phyloP scores from a whole-genome alignment of 495 filamentous ascomycete species.

The Friedmanniomyces simplex region DNA sequence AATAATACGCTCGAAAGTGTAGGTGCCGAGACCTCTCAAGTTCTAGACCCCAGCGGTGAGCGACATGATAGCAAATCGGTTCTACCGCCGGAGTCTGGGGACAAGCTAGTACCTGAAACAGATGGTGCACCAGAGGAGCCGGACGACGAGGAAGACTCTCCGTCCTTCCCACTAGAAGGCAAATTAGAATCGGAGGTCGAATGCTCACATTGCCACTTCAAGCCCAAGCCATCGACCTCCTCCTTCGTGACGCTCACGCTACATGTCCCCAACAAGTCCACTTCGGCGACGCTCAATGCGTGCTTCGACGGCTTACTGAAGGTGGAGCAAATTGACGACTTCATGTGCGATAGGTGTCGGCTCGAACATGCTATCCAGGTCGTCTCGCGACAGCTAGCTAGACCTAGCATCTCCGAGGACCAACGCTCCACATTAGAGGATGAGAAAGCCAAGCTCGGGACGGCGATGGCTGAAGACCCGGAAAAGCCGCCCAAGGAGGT shows the following conservation, averaged over 20 bases:
- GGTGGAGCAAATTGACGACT: slow-evolving; percentile 92
- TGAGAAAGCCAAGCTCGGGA: slow-evolving; percentile 46
- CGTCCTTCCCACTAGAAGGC: slow-evolving; percentile 80
- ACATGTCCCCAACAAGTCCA: slow-evolving; percentile 67
- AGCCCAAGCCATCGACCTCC: slow-evolving; percentile 69
- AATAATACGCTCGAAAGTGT: background rate
- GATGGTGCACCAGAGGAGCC: background rate
- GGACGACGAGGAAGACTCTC: slow-evolving; percentile 39
- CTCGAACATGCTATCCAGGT: slow-evolving; percentile 62
- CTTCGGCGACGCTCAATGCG: slow-evolving; percentile 51
- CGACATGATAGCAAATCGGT: slow-evolving; percentile 6
- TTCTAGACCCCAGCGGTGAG: background rate
- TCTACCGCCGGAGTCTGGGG: background rate
- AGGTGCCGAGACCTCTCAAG: background rate
- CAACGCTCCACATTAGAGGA: slow-evolving; percentile 36
- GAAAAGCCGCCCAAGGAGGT: slow-evolving; percentile 64
- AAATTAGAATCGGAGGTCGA: slow-evolving; percentile 84
- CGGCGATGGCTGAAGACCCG: slow-evolving; percentile 63
- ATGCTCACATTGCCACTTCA: slow-evolving; percentile 79
- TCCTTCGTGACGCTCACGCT: slow-evolving; percentile 88
- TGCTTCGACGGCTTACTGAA: slow-evolving; percentile 94
- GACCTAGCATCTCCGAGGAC: slow-evolving; percentile 38
- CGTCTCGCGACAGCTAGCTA: slow-evolving; percentile 38
- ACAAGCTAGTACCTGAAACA: background rate
- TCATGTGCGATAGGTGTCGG: slow-evolving; percentile 84